Evolutionary conservation across 192 early-diverging fungal genomes (phyloP), one percentile per base, ranked within the genome.

Genomic region (Umbelopsis sp.): DNA sequence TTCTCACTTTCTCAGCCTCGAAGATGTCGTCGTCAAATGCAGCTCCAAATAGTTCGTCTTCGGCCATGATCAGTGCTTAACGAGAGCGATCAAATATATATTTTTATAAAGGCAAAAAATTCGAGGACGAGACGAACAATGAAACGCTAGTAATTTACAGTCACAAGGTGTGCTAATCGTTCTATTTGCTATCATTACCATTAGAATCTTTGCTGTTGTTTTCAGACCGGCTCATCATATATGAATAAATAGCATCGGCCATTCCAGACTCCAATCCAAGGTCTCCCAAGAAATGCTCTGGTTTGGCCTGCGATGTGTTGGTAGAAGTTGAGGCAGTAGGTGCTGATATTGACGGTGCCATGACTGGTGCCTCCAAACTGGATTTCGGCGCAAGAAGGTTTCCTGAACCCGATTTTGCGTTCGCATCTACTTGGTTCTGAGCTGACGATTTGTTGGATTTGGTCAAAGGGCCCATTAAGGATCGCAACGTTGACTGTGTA

Each of bases 221-320:
- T 6, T 41, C 37, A 4, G 55, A 61, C 21, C 55, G 70, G 2
- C 64, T 58, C 70, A 71, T 71, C 70, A 71, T 71, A 44, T 73
- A 73, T 20, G 76, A 78, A 44, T 73, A 78, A 16, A 78, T 78
- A 8, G 71, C 76, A 50, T 64, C 70, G 1, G 72, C 76, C 16
- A 78, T 72, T 21, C 68, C 76, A 46, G 64, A 70, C 48, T 78
- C 76, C 13, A 78, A 49, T 2, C 76, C 76, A 9, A 78, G 52
- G 25, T 78, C 76, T 44, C 58, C 73, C 10, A 74, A 55, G 18
- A 74, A 68, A 20, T 67, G 25, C 44, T 68, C 67, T 9, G 66
- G 48, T 33, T 49, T 52, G 35, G 9, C 22, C 12, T 21, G 51
- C 8, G 23, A 61, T 37, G 20, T 53, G 25, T 20, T 41, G n/a